Evolutionary conservation across 75 land plant species (phyloP), one percentile per base, ranked within the genome.

Genomic region (Sequoia sempervirens): DNA sequence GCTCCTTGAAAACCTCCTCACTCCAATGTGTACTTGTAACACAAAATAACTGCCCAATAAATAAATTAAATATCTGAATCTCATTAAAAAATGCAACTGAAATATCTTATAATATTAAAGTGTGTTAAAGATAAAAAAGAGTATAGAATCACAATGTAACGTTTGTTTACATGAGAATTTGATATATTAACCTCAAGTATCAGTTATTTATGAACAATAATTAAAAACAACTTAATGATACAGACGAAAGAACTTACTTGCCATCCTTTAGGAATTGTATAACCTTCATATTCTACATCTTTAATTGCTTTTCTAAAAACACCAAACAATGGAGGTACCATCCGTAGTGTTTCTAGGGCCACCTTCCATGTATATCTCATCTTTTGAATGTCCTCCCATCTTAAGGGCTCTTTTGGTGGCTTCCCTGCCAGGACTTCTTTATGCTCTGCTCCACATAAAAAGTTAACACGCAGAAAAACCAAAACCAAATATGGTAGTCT

Each of bases 341-440:
- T 2, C 54, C 94, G 85, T 73, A 91, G 80, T 40, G 87, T 85
- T 83, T 94, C 96, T 88, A 87, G 83, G 20, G 91, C 90, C n/a
- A 91, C 95, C 80, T 89, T 89, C 96, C 96, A 94, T 73, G 94
- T 90, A 87, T 89, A 90, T 83, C 91, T 94, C 95, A 94, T 92
- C 37, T 84, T 89, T 45, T 83, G 61, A 1, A 93, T 76, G 80
- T 91, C 95, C 3, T 87, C 90, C 96, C 94, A 91, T n/a, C 85
- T 90, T 38, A 92, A 76, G 1, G 82, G 80, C 84, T 91, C 92
- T 3, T 76, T 87, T n/a, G 80, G 17, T 0, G 10, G 66, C 84
- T 89, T 91, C 64, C 69, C 82, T 32, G 64, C 82, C 0, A 85
- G 85, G 17, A 91, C 86, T 81, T 89, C 88, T 66, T 81, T 84